Evolutionary conservation across 2,329 filamentous ascomycete species (phyloP), one percentile per base, ranked within the genome.

Genomic region (Periconia sp.): DNA sequence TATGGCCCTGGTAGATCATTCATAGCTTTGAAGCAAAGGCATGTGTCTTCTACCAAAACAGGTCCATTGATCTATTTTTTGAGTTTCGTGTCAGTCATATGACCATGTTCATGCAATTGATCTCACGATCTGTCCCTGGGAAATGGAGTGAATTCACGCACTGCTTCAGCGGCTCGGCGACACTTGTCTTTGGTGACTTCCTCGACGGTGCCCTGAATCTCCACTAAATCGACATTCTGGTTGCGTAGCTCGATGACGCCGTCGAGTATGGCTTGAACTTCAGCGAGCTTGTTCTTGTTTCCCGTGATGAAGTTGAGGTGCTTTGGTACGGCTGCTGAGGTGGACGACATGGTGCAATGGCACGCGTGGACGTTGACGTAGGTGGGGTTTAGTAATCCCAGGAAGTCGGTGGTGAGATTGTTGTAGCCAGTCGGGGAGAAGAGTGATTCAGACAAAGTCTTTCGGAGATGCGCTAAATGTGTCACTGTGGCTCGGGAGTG

Each of bases 1-100:
- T 99, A 99, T 41, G 93, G 91, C 1, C 94, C 94, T 1, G 94
- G 94, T 30, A 99, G 82, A n/a, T 92, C 92, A 54, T 90, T 86
- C 56, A 97, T 83, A 18, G 93, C 92, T 69, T 90, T 88, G 72
- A 97, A 99, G 79, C 92, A 95, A 46, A 99, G 81, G 62, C 92
- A 92, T 15, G 94, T 99, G 75, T 99, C 94, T 76, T 99, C 94
- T 11, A 96, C 93, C 40, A 99, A 81, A 9, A 97, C 94, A 3
- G 95, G 92, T 1, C 92, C 92, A 66, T 88, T 80, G 45, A 94
- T 76, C 91, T 95, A 37, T 6, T 30, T 9, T 9, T 10, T 9
- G 14, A 11, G 5, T 13, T 37, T 37, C 33, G 33, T 37, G 15
- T 54, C 46, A 57, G 54, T 48, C 40, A 60, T 45, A 61, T 10